Percentiles rank a stretch among this genome's conserved stretches.
phyloP scores from a whole-genome alignment of 306 rosid genomes.

The Corylus avellana region DNA sequence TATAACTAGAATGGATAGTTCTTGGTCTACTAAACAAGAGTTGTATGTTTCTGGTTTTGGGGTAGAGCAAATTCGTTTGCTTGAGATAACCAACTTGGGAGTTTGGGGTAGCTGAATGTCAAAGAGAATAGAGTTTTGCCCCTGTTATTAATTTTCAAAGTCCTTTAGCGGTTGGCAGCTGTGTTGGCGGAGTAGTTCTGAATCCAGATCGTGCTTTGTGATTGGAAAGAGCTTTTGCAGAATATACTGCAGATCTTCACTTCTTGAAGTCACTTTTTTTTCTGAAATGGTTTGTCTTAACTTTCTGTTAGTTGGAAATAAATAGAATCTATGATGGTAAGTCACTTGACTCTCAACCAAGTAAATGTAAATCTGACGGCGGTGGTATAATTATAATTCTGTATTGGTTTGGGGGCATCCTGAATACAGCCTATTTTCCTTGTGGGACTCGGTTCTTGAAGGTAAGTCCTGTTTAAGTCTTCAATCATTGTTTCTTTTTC shows the following conservation, averaged over 20 bases:
- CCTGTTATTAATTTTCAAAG: conserved; percentile 25
- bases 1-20: conserved; percentile 27
- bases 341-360: conserved; percentile 31
- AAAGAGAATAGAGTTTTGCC: conserved; percentile 15
- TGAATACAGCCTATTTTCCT: conserved; percentile 25
- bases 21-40: neutral
- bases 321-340: conserved; percentile 37
- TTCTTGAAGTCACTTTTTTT: conserved; percentile 30
- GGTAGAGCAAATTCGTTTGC: neutral
- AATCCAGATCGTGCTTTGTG: conserved; percentile 29
- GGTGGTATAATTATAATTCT: conserved; percentile 19
- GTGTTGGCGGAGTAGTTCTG: conserved; percentile 16
- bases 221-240: conserved; percentile 32
- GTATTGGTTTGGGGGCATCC: conserved; percentile 23
- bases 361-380: conserved; percentile 12
- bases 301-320: conserved; percentile 43
- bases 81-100: conserved; percentile 20
- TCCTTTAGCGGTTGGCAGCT: conserved; percentile 5
- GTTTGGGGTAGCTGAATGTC: conserved; percentile 28
- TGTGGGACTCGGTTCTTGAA: conserved; percentile 12
- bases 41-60: neutral
- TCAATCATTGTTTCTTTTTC: conserved; percentile 29
- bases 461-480: conserved; percentile 7
- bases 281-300: conserved; percentile 41
- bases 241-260: conserved; percentile 33